Evolutionary conservation across 1,139 yeast species (phyloP), one percentile per base, ranked within the genome.

Genomic region (Debaryomyces sp.): DNA sequence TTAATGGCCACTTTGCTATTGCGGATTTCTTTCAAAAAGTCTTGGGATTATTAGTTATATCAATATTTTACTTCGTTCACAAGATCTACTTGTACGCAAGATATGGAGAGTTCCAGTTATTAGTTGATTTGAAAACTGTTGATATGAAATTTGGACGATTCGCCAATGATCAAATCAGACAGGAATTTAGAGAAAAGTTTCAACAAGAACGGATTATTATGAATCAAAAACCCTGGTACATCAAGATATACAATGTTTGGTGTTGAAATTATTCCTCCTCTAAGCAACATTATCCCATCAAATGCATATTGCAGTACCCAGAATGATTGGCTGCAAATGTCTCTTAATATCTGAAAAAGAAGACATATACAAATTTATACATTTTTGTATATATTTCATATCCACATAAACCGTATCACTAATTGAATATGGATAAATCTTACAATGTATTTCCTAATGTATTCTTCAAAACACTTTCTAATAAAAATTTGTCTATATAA

Each of bases 1-100:
- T 59, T 27, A 66, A 63, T 2, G 60, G 33, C 5, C 18, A 51
- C 9, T 40, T 48, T 17, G 63, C 67, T 3, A 46, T 52, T 27
- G 63, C 62, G 2, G 57, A 47, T 26, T 67, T 67, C 57, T 63
- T 67, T 54, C 53, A 59, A 45, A 53, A 60, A 15, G 62, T 58
- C 52, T 56, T 66, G 56, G 64, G 69, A 35, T 54, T 59, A 22
- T 58, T 61, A 3, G 60, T 66, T 22, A 58, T 67, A 45, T 27
- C 64, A 13, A 52, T 54, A 15, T 62, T 60, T 51, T 66, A 64
- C 54, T 6, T 62, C 6, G 61, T 56, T 37, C 70, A 64, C 55
- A 65, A 67, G 50, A 27, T 64, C 27, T 64, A 60, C 57, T 49
- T 59, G 27, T 58, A 50, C 51, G 12, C 29, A 23, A 52, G 42